Evolutionary conservation across 495 filamentous ascomycete genomes (phyloP), one percentile per base, ranked within the genome.

Genomic region (Aspergillus homomorphus): DNA sequence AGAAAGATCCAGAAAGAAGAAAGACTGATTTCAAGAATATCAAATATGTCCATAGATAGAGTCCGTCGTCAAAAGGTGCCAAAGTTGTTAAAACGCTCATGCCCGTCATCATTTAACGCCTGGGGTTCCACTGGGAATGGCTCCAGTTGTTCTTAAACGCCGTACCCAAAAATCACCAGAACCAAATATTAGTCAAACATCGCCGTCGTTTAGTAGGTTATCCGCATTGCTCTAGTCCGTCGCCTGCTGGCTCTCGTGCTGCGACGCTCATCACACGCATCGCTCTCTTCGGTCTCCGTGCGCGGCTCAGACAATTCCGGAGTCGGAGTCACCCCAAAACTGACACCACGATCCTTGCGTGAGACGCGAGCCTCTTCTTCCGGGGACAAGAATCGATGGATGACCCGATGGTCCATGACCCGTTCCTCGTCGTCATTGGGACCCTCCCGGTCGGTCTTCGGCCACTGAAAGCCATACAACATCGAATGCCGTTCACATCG

Each of bases 401-500:
- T 75, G 0, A 75, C 82, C 22, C 89, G 74, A 60, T 91, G 89
- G 59, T 92, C 89, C 63, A 90, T 78, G 7, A 92, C 71, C 1
- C 89, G 78, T 54, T 89, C 87, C 66, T 96, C 91, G 21, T 81
- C 84, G 65, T 98, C 94, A 12, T 75, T 58, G 18, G 82, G 82
- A 0, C 89, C 88, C 57, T 86, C 81, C 20, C 78, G 85, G 38
- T 96, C 88, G 1, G 95, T 98, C 73, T 98, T 95, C 18, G 94
- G 94, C 95, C 95, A 99, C 52, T 84, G 81, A 65, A 88, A 96
- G 0, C 95, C 95, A 69, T 97, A 99, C 1, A 99, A 77, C 71
- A 95, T 98, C 23, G 89, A 92, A 64, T 99, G 94, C 0, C 95
- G 82, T 75, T 98, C 95, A 72, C 94, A 99, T 18, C 95, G 84